Evolutionary conservation across 2,329 filamentous ascomycete species (phyloP).

Genomic region (Geosmithia flava): DNA sequence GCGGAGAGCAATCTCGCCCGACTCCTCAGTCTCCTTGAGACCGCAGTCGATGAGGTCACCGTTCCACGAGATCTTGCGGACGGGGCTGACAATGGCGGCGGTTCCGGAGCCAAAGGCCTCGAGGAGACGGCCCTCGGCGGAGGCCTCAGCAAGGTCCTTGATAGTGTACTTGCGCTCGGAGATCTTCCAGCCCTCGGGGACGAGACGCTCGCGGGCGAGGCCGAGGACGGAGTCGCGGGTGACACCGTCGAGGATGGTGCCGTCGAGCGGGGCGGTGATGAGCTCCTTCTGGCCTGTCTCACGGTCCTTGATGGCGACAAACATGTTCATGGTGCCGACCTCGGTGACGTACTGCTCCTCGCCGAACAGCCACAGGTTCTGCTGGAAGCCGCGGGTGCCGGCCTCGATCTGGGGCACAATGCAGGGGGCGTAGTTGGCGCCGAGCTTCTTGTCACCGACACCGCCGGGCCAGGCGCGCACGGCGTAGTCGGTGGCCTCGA

Average conservation of each 20-base stretch:
- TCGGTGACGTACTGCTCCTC: conserved; percentile 94
- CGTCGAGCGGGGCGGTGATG: conserved; percentile 88
- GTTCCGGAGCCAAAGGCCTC: conserved; percentile 94
- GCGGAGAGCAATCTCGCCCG: conserved; percentile 68
- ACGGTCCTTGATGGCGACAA: conserved; percentile 74
- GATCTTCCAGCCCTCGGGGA: conserved; percentile 77
- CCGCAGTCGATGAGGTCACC: conserved; percentile 74
- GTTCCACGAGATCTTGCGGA: conserved; percentile 82
- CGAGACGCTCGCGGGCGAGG: conserved; percentile 73
- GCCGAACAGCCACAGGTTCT: conserved; percentile 96
- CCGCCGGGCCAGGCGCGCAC: conserved; percentile 96
- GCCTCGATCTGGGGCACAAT: conserved; percentile 93
- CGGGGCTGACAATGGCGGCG: conserved; percentile 84
- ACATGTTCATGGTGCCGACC: conserved; percentile 98
- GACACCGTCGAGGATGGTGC: conserved; percentile 91
- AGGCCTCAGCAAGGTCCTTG: conserved; percentile 69
- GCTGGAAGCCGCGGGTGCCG: conserved; percentile 83
- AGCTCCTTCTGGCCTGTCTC: conserved; percentile 85
- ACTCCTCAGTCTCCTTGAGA: conserved; percentile 68
- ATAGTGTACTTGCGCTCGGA: conserved; percentile 88
- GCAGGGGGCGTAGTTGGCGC: conserved; percentile 98
- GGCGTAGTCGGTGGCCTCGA: conserved; percentile 94
- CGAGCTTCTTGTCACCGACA: conserved; percentile 96
- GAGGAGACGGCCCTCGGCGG: conserved; percentile 71
- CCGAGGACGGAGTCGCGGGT: conserved; percentile 84